These are phyloP conservation scores for Fusarium guadeloupense DNA, from an alignment of 2,329 filamentous ascomycete species.

Conservation along the genomic window DNA sequence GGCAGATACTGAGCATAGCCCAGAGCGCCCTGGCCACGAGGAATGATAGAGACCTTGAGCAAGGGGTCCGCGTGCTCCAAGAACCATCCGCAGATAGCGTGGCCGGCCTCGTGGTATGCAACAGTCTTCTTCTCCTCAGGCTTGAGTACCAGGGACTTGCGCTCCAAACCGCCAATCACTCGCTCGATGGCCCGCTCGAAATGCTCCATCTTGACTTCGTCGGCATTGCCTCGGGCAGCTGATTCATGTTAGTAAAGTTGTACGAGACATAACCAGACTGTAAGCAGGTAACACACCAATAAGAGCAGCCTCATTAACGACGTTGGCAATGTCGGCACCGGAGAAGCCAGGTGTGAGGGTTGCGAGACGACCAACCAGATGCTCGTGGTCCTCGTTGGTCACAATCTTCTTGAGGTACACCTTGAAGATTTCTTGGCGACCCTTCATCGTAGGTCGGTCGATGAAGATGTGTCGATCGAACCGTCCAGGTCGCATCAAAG, in stretches of 20 bases:
- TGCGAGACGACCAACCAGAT: conserved; percentile 86
- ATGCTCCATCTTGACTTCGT: conserved; percentile 85
- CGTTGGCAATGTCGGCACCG: conserved; percentile 97
- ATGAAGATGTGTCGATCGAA: conserved; percentile 98
- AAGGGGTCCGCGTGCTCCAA: conserved; percentile 96
- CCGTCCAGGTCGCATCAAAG: conserved; percentile 93
- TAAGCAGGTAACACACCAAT: conserved; percentile 73
- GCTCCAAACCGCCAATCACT: conserved; percentile 94
- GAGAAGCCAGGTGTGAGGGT: conserved; percentile 96
- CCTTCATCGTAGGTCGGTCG: conserved; percentile 95
- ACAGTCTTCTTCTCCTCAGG: conserved; percentile 96
- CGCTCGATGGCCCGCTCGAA: conserved; percentile 98
- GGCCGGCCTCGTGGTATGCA: conserved; percentile 97
- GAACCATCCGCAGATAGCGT: conserved; percentile 98
- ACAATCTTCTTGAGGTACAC: conserved; percentile 96
- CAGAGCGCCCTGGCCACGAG: conserved; percentile 89
- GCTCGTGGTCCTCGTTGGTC: conserved; percentile 88
- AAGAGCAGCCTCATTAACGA: conserved; percentile 95
- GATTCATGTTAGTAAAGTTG: conserved; percentile 29
- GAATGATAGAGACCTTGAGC: conserved; percentile 98
- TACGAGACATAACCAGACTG: conserved; percentile 43
- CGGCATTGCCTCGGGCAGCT: conserved; percentile 86
- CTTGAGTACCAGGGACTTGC: conserved; percentile 93
- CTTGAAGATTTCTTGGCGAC: conserved; percentile 93
- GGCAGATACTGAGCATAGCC: conserved; percentile 99